Percentiles rank a stretch among this genome's conserved stretches.
Evolutionary conservation across 345 rosid species (phyloP).

Genomic region (Mallotus nudiflorus): DNA sequence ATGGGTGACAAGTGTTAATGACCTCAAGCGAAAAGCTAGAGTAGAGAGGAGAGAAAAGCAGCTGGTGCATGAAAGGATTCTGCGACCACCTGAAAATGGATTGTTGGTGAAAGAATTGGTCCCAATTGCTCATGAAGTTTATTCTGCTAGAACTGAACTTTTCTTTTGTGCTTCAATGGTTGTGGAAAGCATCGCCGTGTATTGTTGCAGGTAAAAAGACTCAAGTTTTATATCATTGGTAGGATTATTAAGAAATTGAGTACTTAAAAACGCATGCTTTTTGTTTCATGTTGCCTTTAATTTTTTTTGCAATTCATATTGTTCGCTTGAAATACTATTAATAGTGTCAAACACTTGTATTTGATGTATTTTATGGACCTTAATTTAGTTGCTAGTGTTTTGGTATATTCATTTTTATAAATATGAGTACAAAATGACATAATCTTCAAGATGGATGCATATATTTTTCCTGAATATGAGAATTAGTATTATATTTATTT

Average conservation of each 20-base stretch:
- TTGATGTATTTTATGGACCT: too few species aligned
- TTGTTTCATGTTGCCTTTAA: too few species aligned
- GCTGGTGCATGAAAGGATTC: slow-evolving; percentile 35
- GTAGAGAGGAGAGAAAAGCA: slow-evolving; percentile 34
- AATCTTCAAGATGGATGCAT: too few species aligned
- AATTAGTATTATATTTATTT: too few species aligned
- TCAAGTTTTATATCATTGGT: too few species aligned
- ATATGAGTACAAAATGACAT: too few species aligned
- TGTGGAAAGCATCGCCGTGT: slow-evolving; percentile 26
- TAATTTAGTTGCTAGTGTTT: too few species aligned
- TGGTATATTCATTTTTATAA: too few species aligned
- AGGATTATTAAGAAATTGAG: too few species aligned
- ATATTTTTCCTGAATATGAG: too few species aligned
- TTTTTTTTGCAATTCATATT: not conserved
- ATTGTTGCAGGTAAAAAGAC: slow-evolving; percentile 43
- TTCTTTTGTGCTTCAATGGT: slow-evolving; percentile 39
- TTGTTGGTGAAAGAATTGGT: slow-evolving; percentile 42
- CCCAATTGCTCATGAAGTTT: slow-evolving; percentile 46
- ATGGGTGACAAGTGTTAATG: slow-evolving; percentile 44
- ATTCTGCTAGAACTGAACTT: slow-evolving; percentile 36
- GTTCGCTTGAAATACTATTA: not conserved
- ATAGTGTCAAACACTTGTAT: too few species aligned
- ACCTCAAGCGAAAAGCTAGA: slow-evolving; percentile 46
- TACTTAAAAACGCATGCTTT: too few species aligned
- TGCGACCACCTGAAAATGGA: slow-evolving; percentile 54